phyloP scores from a whole-genome alignment of 805 yeast genomes.

The Torulaspora maleeae region DNA sequence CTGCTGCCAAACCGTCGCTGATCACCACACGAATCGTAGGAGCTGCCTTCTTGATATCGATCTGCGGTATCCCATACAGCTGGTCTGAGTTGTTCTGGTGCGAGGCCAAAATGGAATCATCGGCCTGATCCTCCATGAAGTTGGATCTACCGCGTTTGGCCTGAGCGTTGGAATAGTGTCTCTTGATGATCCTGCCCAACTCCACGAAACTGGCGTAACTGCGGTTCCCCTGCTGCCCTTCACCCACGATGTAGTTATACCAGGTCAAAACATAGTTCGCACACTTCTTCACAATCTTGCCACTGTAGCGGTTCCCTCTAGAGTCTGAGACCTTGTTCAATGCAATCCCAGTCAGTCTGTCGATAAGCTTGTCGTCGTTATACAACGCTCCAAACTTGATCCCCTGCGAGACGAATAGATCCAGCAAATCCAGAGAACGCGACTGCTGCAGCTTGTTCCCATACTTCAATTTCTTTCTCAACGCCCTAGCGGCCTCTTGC shows the following conservation, averaged over 20 bases:
- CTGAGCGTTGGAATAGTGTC: slow-evolving; percentile 9
- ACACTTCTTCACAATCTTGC: slow-evolving; percentile 40
- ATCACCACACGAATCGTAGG: slow-evolving; percentile 65
- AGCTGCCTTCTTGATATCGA: slow-evolving; percentile 63
- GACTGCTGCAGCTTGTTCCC: slow-evolving; percentile 64
- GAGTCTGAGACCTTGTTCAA: slow-evolving; percentile 18
- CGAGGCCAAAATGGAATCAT: slow-evolving; percentile 36
- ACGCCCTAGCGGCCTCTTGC: slow-evolving; percentile 83
- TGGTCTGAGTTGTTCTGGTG: slow-evolving; percentile 24
- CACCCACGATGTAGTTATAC: slow-evolving; percentile 47
- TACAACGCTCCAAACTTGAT: slow-evolving; percentile 44
- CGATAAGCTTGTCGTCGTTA: slow-evolving; percentile 63
- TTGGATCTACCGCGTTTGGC: slow-evolving; percentile 13
- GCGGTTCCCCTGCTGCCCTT: slow-evolving; percentile 10
- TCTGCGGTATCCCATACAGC: slow-evolving; percentile 56
- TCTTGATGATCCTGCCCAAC: slow-evolving; percentile 15
- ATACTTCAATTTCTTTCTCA: slow-evolving; percentile 83
- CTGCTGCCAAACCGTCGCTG: slow-evolving; percentile 69
- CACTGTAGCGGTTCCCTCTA: slow-evolving; percentile 39
- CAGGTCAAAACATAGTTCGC: slow-evolving; percentile 58
- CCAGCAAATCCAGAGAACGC: slow-evolving; percentile 60
- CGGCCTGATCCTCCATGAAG: slow-evolving; percentile 52
- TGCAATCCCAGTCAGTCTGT: slow-evolving; percentile 46
- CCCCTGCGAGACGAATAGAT: slow-evolving; percentile 45
- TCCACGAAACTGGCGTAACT: slow-evolving; percentile 22